A percentile compares a stretch with the other conserved stretches of the same genome.
Conservation (phyloP, 2,329 filamentous ascomycete genomes). For the Scortechinia acanthostroma region DNA sequence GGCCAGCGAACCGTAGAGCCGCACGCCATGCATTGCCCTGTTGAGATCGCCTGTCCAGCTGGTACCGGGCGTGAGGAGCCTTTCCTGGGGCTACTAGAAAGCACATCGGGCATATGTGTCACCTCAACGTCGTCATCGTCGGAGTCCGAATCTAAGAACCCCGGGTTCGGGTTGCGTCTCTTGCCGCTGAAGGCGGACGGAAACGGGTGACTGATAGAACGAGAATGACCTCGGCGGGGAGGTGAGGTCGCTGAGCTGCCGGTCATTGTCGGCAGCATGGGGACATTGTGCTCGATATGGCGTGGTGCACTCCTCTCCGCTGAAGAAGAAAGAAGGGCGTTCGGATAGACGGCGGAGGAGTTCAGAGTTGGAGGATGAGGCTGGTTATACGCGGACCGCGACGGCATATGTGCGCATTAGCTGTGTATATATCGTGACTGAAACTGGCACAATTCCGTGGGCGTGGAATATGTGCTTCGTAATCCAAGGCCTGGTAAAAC, state of each 20-base stretch:
- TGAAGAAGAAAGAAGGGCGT: neutral
- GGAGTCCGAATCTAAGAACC: neutral
- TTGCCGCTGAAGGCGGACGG: neutral
- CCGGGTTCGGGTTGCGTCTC: neutral
- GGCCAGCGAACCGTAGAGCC: neutral
- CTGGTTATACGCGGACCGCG: neutral
- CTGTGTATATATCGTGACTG: too few relatives aligned
- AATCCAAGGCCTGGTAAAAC: too few relatives aligned
- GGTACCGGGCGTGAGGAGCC: neutral
- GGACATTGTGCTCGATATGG: neutral
- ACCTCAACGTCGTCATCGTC: neutral
- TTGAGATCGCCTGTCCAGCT: neutral
- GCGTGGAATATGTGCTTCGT: too few relatives aligned
- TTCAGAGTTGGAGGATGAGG: too few relatives aligned
- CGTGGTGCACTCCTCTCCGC: neutral
- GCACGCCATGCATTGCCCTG: neutral
- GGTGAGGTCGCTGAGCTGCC: neutral
- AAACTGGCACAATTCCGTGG: too few relatives aligned
- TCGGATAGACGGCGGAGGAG: neutral
- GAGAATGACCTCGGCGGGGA: neutral
- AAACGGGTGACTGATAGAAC: conserved; percentile 1
- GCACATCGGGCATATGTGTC: neutral
- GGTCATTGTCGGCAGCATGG: neutral
- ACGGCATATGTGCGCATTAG: neutral
- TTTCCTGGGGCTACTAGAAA: neutral